Conservation (phyloP, 2,329 filamentous ascomycete genomes). For the Colletotrichum acutatum region DNA sequence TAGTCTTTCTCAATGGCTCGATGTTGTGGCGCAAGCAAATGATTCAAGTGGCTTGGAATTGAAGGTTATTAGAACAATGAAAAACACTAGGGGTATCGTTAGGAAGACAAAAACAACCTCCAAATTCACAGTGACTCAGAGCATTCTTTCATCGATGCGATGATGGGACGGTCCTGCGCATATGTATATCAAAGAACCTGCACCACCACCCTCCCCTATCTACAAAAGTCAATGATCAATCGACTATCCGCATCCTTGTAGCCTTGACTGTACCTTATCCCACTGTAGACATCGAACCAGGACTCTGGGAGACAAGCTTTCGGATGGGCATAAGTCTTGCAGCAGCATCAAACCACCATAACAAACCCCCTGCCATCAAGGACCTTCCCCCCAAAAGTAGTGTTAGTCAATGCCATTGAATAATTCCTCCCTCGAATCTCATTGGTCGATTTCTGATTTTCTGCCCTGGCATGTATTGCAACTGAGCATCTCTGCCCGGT, state of each 20-base stretch:
- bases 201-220: background rate
- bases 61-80: background rate
- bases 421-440: background rate
- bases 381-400: background rate
- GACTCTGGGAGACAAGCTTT: conserved; percentile 20
- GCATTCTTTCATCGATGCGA: too few species aligned
- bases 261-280: background rate
- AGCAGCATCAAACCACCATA: background rate
- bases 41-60: background rate
- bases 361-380: background rate
- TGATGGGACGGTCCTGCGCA: background rate
- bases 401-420: conserved; percentile 23
- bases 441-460: background rate
- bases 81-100: background rate
- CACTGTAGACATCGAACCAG: background rate
- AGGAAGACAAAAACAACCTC: background rate
- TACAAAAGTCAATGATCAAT: background rate
- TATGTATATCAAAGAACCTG: background rate
- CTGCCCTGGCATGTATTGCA: background rate
- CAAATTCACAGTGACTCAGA: background rate
- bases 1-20: background rate
- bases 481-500: background rate
- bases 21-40: background rate
- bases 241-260: background rate
- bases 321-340: background rate